Evolutionary conservation across 345 rosid genomes (phyloP).

Genomic region (Kernera saxatilis): DNA sequence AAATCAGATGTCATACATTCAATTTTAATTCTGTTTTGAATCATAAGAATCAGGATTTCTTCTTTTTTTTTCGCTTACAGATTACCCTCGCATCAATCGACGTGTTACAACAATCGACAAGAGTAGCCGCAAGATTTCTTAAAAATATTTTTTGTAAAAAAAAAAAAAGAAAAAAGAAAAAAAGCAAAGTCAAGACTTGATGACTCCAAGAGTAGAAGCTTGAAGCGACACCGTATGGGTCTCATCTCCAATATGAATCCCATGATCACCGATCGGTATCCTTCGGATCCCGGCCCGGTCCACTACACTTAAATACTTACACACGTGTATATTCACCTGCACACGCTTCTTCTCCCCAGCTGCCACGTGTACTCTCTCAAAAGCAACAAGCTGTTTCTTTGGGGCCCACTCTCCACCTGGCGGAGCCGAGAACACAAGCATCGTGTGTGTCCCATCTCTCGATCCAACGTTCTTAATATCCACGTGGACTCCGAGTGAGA

Average conservation of each 20-base stretch:
- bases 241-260: conserved; percentile 58
- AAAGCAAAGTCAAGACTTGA: conserved; percentile 35
- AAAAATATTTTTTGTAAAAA: not conserved
- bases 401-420: conserved; percentile 73
- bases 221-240: conserved; percentile 63
- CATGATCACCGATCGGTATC: conserved; percentile 75
- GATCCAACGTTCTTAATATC: conserved; percentile 63
- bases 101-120: conserved; percentile 3
- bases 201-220: conserved; percentile 45
- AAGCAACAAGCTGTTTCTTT: conserved; percentile 64
- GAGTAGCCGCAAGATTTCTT: no score
- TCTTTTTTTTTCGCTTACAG: not conserved
- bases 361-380: conserved; percentile 52
- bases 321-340: conserved; percentile 62
- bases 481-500: conserved; percentile 53
- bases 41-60: not conserved
- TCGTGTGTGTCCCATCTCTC: conserved; percentile 57
- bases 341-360: conserved; percentile 49
- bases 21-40: not conserved
- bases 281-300: conserved; percentile 74
- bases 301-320: conserved; percentile 79
- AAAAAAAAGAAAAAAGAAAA: not conserved
- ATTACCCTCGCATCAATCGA: not conserved
- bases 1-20: not conserved
- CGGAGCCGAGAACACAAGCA: conserved; percentile 65